phyloP scores from a whole-genome alignment of 805 yeast genomes.

The Tetrapisispora iriomotensis region DNA sequence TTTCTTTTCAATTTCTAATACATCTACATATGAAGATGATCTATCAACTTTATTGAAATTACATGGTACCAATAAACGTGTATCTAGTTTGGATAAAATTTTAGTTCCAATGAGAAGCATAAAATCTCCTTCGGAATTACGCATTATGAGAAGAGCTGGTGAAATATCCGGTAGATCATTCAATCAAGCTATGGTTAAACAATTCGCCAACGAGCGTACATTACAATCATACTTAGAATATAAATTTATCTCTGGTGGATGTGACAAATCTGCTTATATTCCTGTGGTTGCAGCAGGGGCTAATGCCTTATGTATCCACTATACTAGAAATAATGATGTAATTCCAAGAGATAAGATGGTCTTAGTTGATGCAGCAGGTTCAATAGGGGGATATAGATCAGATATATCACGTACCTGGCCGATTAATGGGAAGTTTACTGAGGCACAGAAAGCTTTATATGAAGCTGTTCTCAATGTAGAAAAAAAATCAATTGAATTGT shows the following conservation, averaged over 20 bases:
- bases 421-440: constrained; percentile 58
- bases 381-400: constrained; percentile 86
- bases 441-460: constrained; percentile 76
- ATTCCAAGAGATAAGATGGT: constrained; percentile 72
- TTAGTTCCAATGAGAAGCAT: constrained; percentile 41
- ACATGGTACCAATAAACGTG: constrained; percentile 13
- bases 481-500: constrained; percentile 61
- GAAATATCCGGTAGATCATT: constrained; percentile 74
- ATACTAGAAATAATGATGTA: constrained; percentile 82
- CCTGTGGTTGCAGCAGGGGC: constrained; percentile 95
- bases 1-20: constrained; percentile 18
- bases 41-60: constrained; percentile 25
- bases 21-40: constrained; percentile 21
- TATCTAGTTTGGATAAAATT: constrained; percentile 11
- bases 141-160: constrained; percentile 74
- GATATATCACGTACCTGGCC: constrained; percentile 99
- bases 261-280: constrained; percentile 80
- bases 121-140: constrained; percentile 69
- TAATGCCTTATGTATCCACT: constrained; percentile 86
- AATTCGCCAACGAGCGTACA: constrained; percentile 63
- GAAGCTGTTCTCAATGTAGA: constrained; percentile 82
- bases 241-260: constrained; percentile 75
- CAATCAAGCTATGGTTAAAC: constrained; percentile 66
- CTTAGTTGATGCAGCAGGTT: constrained; percentile 91
- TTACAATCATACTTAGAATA: constrained; percentile 75